Base-by-base conservation (phyloP, 1,139 yeast genomes). In the Pichia sp. region DNA sequence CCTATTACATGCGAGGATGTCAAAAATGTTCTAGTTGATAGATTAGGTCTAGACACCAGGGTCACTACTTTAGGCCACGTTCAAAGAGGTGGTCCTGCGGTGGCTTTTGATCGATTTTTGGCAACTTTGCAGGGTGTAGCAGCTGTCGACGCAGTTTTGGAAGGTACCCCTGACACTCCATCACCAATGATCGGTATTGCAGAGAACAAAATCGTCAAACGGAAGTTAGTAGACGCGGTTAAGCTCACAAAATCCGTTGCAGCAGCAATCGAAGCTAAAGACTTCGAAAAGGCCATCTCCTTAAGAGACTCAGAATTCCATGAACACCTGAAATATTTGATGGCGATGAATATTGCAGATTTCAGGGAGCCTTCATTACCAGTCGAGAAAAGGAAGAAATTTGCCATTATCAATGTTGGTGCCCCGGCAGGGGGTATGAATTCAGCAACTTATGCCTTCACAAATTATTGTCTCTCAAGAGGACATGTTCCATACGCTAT, bases 361-460 rank as follows among this genome's bases (percentile, higher is more conserved):
- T 80, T 80, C 53, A 82, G 81, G 48, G 69, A 74, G 49, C 75
- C 74, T 52, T 49, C 70, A 50, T 73, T 85, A 55, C 87, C 90
- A 6, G 70, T 64, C 21, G 75, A 70, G 25, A 71, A 84, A 61
- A 74, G 85, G 58, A 74, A 82, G 61, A 81, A 78, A 58, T 80
- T 85, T 59, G 93, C 89, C 48, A 79, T 85, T 51, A 78, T 86
- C 41, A 87, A 85, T 61, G 84, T 85, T 45, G 95, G 95, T 61
- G 95, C 95, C 0, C 90, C 93, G 28, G 86, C 91, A 18, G 87
- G 90, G 52, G 93, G 90, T 51, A 76, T 86, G 79, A 86, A 86
- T 60, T 78, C 87, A 51, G 90, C 90, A 2, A 85, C 86, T 16
- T 78, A 85, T 64, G 83, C 93, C 23, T 85, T 85, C 66, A 85